Base-by-base conservation (phyloP, 768 basidiomycete species). In the Galerina sulciceps region DNA sequence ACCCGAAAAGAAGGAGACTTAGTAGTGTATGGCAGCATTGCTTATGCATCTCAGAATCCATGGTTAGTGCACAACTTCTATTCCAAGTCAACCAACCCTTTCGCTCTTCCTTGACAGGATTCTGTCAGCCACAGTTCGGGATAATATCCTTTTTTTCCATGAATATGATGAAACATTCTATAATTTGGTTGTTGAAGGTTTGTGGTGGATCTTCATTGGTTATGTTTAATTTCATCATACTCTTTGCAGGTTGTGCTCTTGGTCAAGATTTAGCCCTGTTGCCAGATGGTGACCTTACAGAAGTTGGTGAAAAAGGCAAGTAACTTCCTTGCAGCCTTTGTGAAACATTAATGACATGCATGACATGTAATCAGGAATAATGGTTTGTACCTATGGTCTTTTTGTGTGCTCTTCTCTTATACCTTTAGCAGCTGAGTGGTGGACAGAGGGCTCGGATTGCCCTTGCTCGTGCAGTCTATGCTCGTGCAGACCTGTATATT, bases 91-190 rank as follows among this genome's bases (percentile, higher is more conserved):
- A 14, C 6, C 23, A 15, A 4, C 65, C 31, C 51, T 22, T n/a
- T 15, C 37, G 20, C 49, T 45, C 37, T n/a, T 23, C 14, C 18
- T 14, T 20, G 10, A 4, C 26, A 91, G 90, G 91, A 86, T 97
- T 43, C 81, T 96, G 72, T 93, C 92, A 1, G 86, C 92, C 0
- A 88, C 91, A 2, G 84, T 98, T 49, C 84, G 89, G 37, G 92
- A 94, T 42, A 99, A 99, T 67, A 98, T 99, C 59, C 68, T 93
- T 35, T 98, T 99, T 75, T 94, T 89, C 10, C 91, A 96, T 71
- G 83, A 87, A 64, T 97, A 89, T 60, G 94, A 98, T 51, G 88
- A 91, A 60, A 80, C 79, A 0, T 96, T 93, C 64, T 96, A 96
- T 65, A 82, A 91, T 53, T 68, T 88, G 14, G 93, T 95, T 4